Base-by-base conservation (phyloP, 2,329 filamentous ascomycete genomes). In the Diaporthe destruens region DNA sequence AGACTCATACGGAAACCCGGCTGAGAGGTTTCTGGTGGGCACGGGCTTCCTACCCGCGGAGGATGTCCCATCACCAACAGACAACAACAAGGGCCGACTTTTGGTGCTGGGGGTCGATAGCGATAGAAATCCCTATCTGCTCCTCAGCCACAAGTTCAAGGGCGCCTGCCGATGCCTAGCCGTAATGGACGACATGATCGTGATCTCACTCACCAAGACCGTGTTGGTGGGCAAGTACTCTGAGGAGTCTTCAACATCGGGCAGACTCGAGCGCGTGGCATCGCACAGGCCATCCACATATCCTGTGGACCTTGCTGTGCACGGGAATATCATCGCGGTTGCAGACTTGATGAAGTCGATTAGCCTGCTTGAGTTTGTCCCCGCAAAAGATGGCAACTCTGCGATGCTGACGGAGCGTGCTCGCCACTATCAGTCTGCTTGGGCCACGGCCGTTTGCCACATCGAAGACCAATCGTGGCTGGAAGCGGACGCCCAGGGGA, bases 301-400 rank as follows among this genome's bases (percentile, higher is more conserved):
- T 42, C 95, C 96, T 0, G 90, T 97, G 20, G 94, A 96, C 76
- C 81, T 98, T 8, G 90, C 92, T 12, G 88, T 98, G 18, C 89
- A 90, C 1, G 93, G 89, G 0, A 91, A 92, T 76, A 86, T 89
- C 32, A 95, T 99, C 75, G 94, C 93, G 0, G 91, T 98, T 12
- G 93, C 92, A 0, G 96, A 99, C 79, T 84, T 99, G 57, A 98
- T 98, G 93, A 98, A 98, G 83, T 97, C 94, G 1, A 86, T 97
- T 32, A 91, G 93, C 1, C 84, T 98, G 7, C 85, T 98, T 11
- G 87, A 96, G 79, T 96, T 92, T 79, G 85, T 87, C 0, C 87
- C 87, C 3, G 87, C 90, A 2, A 81, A 86, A 29, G 83, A 88
- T 3, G 89, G 88, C 0, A 81, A 88, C n/a, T 83, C 87, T 14